Base-by-base conservation (phyloP, 768 basidiomycete genomes). In the Tulasnella sp. region DNA sequence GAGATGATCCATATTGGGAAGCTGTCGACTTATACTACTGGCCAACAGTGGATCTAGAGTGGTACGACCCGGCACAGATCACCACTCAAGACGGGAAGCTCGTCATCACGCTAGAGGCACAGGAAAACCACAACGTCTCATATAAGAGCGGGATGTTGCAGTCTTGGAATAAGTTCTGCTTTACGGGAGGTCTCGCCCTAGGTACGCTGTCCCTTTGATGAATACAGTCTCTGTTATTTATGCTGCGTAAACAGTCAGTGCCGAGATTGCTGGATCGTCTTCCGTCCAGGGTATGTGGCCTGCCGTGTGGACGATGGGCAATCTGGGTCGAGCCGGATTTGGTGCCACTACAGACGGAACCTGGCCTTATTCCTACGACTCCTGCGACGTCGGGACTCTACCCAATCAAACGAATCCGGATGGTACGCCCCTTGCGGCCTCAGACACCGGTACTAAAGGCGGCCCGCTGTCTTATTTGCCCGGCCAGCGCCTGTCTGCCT, bases 1-100 rank as follows among this genome's bases (percentile, higher is more conserved):
- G 88, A 58, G 88, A 92, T 68, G 91, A 93, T 70, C 85, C 90
- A 5, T 92, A 84, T 68, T 90, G 88, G 88, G 87, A 90, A 69
- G 88, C 87, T 42, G 83, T 75, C 2, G 77, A 89, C 70, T 75
- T 90, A 49, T 84, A 61, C 45, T 61, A 54, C 60, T 61, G 60
- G 52, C 48, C 45, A 0, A 87, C 87, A n/a, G n/a, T 41, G 41
- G 21, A 87, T 67, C 64, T 86, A 68, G 87, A 96, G 70, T 93
- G 91, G 90, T 92, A 93, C 68, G 85, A 87, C 67, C 92, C 92
- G 0, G 80, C 73, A 25, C 83, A 84, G 17, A 72, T 89, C 50
- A 84, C 80, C 5, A 96, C 93, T 8, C 73, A 73, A 61, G 74
- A 78, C 63, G 93, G 94, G 21, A 73, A 76, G 42, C 78, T 97